phyloP scores from a whole-genome alignment of 139 green algal species.

The Chlamydomonas incerta region DNA sequence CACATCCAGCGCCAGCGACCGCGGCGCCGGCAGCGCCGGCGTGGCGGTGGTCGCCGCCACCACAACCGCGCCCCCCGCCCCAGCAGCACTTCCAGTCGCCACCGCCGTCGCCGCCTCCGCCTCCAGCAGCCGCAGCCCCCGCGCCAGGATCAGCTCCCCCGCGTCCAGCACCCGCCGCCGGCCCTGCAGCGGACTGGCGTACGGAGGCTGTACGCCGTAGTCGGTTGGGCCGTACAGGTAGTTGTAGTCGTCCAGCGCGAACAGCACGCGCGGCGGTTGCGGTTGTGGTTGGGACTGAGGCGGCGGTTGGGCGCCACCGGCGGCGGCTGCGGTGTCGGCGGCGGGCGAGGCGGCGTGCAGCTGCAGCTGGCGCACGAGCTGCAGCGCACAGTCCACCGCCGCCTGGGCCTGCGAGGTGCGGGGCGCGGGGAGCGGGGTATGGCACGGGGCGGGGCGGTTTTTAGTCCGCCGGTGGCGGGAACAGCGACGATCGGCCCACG shows the following conservation, averaged over 20 bases:
- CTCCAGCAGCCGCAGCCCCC: slow-evolving; percentile 56
- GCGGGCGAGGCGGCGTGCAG: neutral
- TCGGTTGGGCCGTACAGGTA: slow-evolving; percentile 64
- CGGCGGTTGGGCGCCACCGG: neutral
- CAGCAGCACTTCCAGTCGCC: neutral
- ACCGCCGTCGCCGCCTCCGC: neutral
- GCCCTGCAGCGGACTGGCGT: neutral
- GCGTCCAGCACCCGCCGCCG: slow-evolving; percentile 46
- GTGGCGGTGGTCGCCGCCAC: slow-evolving; percentile 28
- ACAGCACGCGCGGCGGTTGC: slow-evolving; percentile 47
- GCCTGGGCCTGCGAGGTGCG: slow-evolving; percentile 33
- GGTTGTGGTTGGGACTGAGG: too few relatives aligned
- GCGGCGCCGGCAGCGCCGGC: slow-evolving; percentile 3
- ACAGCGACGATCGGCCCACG: too few relatives aligned
- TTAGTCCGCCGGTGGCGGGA: too few relatives aligned
- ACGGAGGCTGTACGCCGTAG: slow-evolving; percentile 50
- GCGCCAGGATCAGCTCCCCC: slow-evolving; percentile 62
- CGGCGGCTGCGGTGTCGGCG: neutral
- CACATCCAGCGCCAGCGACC: neutral
- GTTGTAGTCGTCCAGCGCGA: slow-evolving; percentile 82
- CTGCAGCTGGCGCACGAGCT: slow-evolving; percentile 47
- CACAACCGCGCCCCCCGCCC: slow-evolving; percentile 8
- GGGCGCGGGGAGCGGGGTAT: neutral
- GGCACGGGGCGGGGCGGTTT: too few relatives aligned
- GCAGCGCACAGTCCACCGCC: slow-evolving; percentile 52